These are phyloP conservation scores for Rugiboletus extremiorientalis DNA, from an alignment of 1,284 basidiomycete species.

Conservation along the genomic window DNA sequence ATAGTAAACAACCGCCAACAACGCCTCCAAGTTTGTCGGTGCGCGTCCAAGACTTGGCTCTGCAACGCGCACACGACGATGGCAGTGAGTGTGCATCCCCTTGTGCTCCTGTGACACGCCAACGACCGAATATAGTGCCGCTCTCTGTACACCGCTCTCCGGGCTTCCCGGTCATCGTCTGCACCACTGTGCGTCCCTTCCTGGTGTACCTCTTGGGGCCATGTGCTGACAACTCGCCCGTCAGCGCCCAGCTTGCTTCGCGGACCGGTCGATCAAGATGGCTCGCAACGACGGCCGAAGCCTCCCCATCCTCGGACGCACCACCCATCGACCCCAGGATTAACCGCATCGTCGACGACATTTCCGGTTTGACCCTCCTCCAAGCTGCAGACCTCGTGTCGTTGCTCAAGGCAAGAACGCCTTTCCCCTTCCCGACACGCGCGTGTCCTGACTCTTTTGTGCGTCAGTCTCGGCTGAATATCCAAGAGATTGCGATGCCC, in stretches of 20 bases:
- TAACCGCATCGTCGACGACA: constrained; percentile 88
- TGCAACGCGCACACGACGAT: no score
- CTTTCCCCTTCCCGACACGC: background rate
- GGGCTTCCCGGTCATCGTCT: constrained; percentile 14
- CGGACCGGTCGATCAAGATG: constrained; percentile 39
- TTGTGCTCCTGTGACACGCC: no score
- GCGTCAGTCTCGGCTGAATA: constrained; percentile 85
- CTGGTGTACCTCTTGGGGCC: background rate
- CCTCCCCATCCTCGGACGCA: constrained; percentile 42
- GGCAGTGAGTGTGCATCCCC: constrained; percentile 31
- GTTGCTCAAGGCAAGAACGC: constrained; percentile 75
- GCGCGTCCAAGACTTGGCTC: constrained; percentile 7
- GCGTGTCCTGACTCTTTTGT: background rate
- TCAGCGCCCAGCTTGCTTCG: constrained; percentile 17
- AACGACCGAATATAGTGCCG: constrained; percentile 22
- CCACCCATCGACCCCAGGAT: constrained; percentile 70
- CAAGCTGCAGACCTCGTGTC: constrained; percentile 97
- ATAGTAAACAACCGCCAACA: constrained; percentile 25
- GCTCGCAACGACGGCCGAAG: constrained; percentile 46
- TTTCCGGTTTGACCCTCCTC: constrained; percentile 86
- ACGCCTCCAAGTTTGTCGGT: constrained; percentile 18
- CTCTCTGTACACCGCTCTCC: constrained; percentile 17
- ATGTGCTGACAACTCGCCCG: background rate
- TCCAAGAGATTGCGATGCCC: constrained; percentile 97
- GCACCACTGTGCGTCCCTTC: constrained; percentile 16